phyloP scores from a whole-genome alignment of 805 yeast genomes.

The Metschnikowia similis region DNA sequence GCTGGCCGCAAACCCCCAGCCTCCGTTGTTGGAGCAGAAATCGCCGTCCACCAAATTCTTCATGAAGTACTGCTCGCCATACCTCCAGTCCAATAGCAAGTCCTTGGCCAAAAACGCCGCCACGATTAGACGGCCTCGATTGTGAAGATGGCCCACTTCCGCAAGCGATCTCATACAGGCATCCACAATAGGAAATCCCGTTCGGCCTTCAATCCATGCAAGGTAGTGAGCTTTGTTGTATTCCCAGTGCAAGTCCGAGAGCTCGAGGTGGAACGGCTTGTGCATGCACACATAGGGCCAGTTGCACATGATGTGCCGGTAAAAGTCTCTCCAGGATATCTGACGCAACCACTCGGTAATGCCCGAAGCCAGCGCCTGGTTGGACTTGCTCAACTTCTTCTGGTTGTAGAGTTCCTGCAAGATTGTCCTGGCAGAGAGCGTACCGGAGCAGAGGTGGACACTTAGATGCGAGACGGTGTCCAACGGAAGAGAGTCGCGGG shows the following conservation, averaged over 20 bases:
- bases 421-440: constrained; percentile 40
- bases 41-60: constrained; percentile 49
- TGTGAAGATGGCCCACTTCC: constrained; percentile 51
- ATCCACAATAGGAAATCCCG: constrained; percentile 56
- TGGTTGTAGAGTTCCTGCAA: constrained; percentile 26
- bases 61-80: constrained; percentile 51
- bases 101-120: constrained; percentile 50
- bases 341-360: constrained; percentile 47
- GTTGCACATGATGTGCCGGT: constrained; percentile 43
- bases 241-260: constrained; percentile 41
- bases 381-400: constrained; percentile 18
- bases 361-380: constrained; percentile 29
- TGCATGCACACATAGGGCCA: constrained; percentile 53
- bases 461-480: constrained; percentile 41
- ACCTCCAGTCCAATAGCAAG: constrained; percentile 50
- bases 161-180: constrained; percentile 53
- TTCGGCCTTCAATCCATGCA: constrained; percentile 50
- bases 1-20: constrained; percentile 54
- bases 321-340: constrained; percentile 58
- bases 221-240: constrained; percentile 37
- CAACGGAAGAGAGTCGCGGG: constrained; percentile 26
- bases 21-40: constrained; percentile 51
- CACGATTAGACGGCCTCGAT: constrained; percentile 51
- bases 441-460: constrained; percentile 44
- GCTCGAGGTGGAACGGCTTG: constrained; percentile 44